Base-by-base conservation (phyloP, 2,329 filamentous ascomycete species). In the Dryadomyces quercus-mongolicae region DNA sequence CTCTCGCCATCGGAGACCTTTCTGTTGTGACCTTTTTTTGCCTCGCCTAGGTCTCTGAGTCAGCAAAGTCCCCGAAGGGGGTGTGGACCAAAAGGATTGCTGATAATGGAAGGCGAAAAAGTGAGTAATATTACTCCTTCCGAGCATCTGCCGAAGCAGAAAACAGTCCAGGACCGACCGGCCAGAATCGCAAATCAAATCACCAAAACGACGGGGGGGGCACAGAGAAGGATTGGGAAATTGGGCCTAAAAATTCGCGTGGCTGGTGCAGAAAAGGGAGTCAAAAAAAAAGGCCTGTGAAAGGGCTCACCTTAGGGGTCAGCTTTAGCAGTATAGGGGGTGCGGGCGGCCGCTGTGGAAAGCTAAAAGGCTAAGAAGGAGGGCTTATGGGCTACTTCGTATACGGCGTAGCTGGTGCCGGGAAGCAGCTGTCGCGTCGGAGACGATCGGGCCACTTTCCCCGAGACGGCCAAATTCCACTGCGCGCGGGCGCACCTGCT, bases 241-340 rank as follows among this genome's bases (percentile, higher is more conserved):
- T 21, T 38, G 43, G 44, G 44, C 36, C 51, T 36, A 46, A 44
- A 48, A 53, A 55, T 53, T 55, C 53, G 50, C 47, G 55, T 57
- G 55, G 56, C 56, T 57, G 56, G 55, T 50, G 20, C n/a, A 20
- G 22, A 31, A n/a, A n/a, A 40, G 45, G 5, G 34, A 38, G 48
- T 22, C 21, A 31, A 20, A 48, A 38, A 44, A 22, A 43, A 31
- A 36, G 46, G 15, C 22, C 13, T 49, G 4, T 36, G 8, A 13
- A 12, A 13, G 38, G 12, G 38, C 38, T 42, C 38, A n/a, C 25
- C 25, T 31, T 31, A 8, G 25, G 25, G 25, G 25, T 4, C 25
- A 5, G 43, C 43, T 48, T n/a, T n/a, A n/a, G n/a, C n/a, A n/a
- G n/a, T n/a, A 22, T 34, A 48, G 46, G 20, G 25, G 25, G 25